Conservation (phyloP, 2,329 filamentous ascomycete species). For the Colletotrichum lini region DNA sequence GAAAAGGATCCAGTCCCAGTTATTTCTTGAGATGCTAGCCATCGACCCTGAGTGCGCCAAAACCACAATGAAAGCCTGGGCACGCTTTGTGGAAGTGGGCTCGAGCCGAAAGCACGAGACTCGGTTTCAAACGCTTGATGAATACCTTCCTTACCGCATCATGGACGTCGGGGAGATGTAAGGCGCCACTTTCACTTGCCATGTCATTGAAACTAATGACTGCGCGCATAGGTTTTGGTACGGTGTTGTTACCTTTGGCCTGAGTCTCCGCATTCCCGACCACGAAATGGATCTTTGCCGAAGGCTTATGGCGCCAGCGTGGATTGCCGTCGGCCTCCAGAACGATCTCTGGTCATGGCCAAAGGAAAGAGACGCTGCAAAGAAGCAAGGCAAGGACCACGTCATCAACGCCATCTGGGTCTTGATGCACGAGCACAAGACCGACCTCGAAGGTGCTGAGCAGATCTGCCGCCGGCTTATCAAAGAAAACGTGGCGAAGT, state of each 20-base stretch:
- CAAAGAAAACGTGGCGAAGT: slow-evolving; percentile 4
- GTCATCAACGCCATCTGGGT: slow-evolving; percentile 7
- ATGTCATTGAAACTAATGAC: neutral
- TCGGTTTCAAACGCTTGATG: neutral
- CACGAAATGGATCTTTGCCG: neutral
- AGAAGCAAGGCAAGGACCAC: neutral
- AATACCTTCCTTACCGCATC: neutral
- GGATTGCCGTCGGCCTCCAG: slow-evolving; percentile 6
- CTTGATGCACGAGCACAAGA: slow-evolving; percentile 3
- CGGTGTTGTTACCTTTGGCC: neutral
- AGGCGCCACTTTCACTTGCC: neutral
- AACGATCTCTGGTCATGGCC: slow-evolving; percentile 7
- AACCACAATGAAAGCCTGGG: slow-evolving; percentile 5
- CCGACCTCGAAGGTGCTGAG: neutral
- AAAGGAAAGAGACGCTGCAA: neutral
- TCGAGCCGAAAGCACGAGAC: neutral
- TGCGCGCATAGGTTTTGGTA: neutral
- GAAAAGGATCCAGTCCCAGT: neutral
- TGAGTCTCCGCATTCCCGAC: neutral
- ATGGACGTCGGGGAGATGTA: slow-evolving; percentile 5
- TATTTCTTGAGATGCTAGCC: neutral
- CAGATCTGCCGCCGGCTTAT: slow-evolving; percentile 2
- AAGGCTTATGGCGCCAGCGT: neutral
- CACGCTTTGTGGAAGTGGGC: slow-evolving; percentile 3
- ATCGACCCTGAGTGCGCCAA: neutral